Base-by-base conservation (phyloP, 129 eudicot genomes). In the Artemisia argyi region DNA sequence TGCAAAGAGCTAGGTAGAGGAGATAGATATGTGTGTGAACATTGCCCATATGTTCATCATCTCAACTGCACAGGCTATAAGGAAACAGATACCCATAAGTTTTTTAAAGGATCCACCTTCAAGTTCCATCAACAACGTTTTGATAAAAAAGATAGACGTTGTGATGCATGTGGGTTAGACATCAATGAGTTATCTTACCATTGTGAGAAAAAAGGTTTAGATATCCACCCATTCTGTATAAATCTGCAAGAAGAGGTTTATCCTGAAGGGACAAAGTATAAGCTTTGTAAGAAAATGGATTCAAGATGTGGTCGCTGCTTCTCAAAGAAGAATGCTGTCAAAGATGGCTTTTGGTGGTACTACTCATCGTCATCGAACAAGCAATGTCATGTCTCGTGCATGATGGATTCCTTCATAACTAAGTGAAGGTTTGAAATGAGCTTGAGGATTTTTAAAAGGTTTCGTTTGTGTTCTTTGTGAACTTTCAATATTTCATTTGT, bases 201-300 rank as follows among this genome's bases (percentile, higher is more conserved):
- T 44, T 68, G 60, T 26, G 24, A 50, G 1, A 44, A 3, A 19
- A 68, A 39, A 18, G 16, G 16, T 13, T 49, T 49, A 68, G 44
- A 46, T 50, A 15, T 50, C 18, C 72, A 68, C 72, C 72, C 72
- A 1, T 68, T 58, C 52, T 68, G 72, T 50, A 58, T 68, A 22
- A 68, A 15, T 10, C 72, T 68, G 3, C 8, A 20, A 68, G 42
- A 50, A 26, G 52, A 12, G 13, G 64, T 58, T 22, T 14, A 19
- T 58, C 64, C 1, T 3, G 13, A 20, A 0, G 64, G 64, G 35
- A 58, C 5, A 14, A 58, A 11, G 35, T 58, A 19, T 58, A 28
- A 2, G 26, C 17, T 58, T 22, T 57, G 26, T 58, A 58, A 58
- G 39, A 58, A 30, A 58, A 19, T 58, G 64, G 22, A 14, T 19